Evolutionary conservation across 2,329 filamentous ascomycete species (phyloP).

Genomic region (Penicillium italicum): DNA sequence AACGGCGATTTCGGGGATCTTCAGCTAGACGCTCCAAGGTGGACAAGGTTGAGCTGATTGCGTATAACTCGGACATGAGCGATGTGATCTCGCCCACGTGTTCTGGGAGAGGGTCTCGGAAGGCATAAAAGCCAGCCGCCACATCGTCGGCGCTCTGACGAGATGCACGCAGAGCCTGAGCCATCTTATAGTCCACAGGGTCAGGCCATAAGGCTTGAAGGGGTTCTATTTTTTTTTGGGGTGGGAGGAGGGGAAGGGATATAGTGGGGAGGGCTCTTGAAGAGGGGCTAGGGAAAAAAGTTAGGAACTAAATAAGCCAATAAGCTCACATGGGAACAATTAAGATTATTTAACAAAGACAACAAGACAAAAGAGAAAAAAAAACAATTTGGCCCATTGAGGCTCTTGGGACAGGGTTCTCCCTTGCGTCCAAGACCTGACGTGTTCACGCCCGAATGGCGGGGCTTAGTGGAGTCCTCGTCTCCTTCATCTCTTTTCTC

Average conservation of each 20-base stretch:
- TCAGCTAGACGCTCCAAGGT: slow-evolving; percentile 46
- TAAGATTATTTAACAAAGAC: slow-evolving; percentile 10
- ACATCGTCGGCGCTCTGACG: slow-evolving; percentile 53
- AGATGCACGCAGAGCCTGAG: slow-evolving; percentile 41
- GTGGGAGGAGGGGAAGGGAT: not conserved
- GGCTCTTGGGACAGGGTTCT: slow-evolving; percentile 19
- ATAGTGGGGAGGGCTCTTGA: not conserved
- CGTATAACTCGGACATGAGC: slow-evolving; percentile 53
- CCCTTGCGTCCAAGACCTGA: slow-evolving; percentile 18
- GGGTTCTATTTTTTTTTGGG: not conserved
- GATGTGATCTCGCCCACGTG: slow-evolving; percentile 52
- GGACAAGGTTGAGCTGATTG: slow-evolving; percentile 51
- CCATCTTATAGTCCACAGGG: slow-evolving; percentile 30
- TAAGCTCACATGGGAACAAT: slow-evolving; percentile 6
- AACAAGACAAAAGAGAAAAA: not conserved
- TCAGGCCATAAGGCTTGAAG: slow-evolving; percentile 21
- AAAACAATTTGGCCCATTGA: slow-evolving; percentile 18
- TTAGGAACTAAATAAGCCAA: slow-evolving; percentile 2
- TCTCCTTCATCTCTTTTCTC: not conserved
- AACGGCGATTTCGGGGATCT: slow-evolving; percentile 38
- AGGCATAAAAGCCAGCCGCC: slow-evolving; percentile 49
- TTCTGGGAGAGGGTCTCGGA: slow-evolving; percentile 51
- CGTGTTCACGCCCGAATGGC: slow-evolving; percentile 27
- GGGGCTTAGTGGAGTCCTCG: slow-evolving; percentile 17
- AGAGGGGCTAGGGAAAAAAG: slow-evolving; percentile 3